Percentiles rank a stretch among this genome's conserved stretches.
Conservation (phyloP, 129 eudicot genomes). For the Helianthus annuus region HanXRQr2.0-SUNRISE NC_035436.2:203374923-203375422, state of each 20-base stretch:
- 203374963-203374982: background rate
- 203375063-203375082: slow-evolving; percentile 23
- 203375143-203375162: background rate
- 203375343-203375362: too few relatives aligned
- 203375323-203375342: too few relatives aligned
- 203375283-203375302: too few relatives aligned
- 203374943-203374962: background rate
- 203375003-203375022: background rate
- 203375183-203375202: background rate
- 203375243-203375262: background rate
- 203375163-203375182: background rate
- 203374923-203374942: background rate
- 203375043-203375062: slow-evolving; percentile 6
- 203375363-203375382: too few relatives aligned
- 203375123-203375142: too few relatives aligned
- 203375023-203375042: slow-evolving; percentile 13
- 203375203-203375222: background rate
- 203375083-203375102: slow-evolving; percentile 19
- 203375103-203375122: too few relatives aligned
- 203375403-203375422: too few relatives aligned
- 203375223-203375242: background rate
- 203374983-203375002: slow-evolving; percentile 6
- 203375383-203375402: too few relatives aligned
- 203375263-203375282: too few relatives aligned
- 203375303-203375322: too few relatives aligned